Base-by-base conservation (phyloP, 805 yeast genomes). In the Teunomyces panamensis region DNA sequence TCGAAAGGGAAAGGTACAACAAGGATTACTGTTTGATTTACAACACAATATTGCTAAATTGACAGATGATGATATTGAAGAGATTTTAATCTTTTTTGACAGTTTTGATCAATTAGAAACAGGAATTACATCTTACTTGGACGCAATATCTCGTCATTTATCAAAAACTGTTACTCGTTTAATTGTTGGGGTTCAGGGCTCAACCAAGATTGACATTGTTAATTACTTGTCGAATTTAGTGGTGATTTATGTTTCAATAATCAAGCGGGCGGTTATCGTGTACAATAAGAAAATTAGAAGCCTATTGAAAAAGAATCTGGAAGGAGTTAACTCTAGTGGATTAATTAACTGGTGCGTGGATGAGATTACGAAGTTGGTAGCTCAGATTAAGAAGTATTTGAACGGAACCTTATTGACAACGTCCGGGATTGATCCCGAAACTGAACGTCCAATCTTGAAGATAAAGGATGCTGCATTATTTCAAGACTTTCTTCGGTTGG, bases 261-360 rank as follows among this genome's bases (percentile, higher is more conserved):
- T 53, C 53, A 71, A 81, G 50, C 13, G 69, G 79, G 30, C 88
- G 77, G 67, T 73, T 74, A 43, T 64, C 69, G 24, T 75, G 85
- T 44, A 86, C 79, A 65, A 73, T 68, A 46, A 45, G 10, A 52
- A 55, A 29, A 56, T 62, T 28, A 56, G 55, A 27, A 58, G 61
- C 1, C 56, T 71, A 2, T 49, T 71, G 36, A 59, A 59, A 42
- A 55, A 65, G 9, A 57, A 60, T 44, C 60, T 56, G 42, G 62
- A 63, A 28, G 57, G 51, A 5, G 64, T 62, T 7, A 64, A 64
- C 37, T 74, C 85, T 8, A 79, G 85, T 54, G 73, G 74, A 28
- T 69, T 89, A 13, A 84, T 89, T n/a, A 81, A 83, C 51, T 89
- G 96, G 96, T 79, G 85, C 30, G 79, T 80, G 48, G 76, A 76